Evolutionary conservation across 2,329 filamentous ascomycete species (phyloP).

Genomic region (Botrytis aclada): DNA sequence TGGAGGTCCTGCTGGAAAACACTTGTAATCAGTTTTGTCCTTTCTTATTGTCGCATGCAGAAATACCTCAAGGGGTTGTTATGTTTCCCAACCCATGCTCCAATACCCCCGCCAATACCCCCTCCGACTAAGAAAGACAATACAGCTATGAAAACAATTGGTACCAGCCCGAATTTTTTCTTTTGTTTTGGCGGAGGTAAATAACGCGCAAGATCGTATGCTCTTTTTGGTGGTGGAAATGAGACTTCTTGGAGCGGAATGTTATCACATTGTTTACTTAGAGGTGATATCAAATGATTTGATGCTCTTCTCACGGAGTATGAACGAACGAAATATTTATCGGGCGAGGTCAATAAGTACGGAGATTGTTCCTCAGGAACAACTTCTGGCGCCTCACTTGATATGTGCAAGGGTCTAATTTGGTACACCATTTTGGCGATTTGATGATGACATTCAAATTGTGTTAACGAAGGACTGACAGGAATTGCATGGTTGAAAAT

Average conservation of each 20-base stretch:
- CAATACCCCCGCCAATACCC: conserved; percentile 25
- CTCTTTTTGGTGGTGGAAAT: conserved; percentile 9
- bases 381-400: conserved; percentile 19
- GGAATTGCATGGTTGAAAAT: conserved; percentile 10
- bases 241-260: neutral
- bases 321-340: conserved; percentile 21
- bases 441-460: neutral
- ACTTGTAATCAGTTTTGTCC: neutral
- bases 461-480: conserved; percentile 11
- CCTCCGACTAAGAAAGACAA: conserved; percentile 25
- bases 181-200: conserved; percentile 5
- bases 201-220: conserved; percentile 9
- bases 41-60: neutral
- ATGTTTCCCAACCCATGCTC: conserved; percentile 14
- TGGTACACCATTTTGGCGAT: conserved; percentile 11
- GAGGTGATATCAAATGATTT: neutral
- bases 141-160: conserved; percentile 19
- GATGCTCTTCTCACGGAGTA: conserved; percentile 8
- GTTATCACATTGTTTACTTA: neutral
- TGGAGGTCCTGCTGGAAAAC: neutral
- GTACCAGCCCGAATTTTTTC: conserved; percentile 17
- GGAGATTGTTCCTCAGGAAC: conserved; percentile 14
- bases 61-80: conserved; percentile 4
- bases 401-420: conserved; percentile 4
- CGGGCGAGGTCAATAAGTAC: conserved; percentile 9